Evolutionary conservation across 2,329 filamentous ascomycete genomes (phyloP).

Genomic region (Cladosporium sp.): DNA sequence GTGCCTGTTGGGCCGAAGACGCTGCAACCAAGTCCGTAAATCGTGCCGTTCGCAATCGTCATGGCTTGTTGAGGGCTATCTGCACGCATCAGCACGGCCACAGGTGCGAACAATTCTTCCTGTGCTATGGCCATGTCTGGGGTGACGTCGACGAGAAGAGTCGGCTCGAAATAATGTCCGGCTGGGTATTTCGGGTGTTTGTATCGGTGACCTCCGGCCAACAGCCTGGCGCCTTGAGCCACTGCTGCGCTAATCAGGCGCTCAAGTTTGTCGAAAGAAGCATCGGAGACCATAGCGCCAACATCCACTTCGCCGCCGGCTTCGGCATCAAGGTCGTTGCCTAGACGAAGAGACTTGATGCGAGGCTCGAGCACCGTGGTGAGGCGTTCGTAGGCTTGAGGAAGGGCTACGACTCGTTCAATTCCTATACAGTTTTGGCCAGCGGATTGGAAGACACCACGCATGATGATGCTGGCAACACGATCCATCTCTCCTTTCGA

Average conservation of each 20-base stretch:
- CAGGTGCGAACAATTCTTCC: conserved; percentile 86
- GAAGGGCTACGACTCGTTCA: conserved; percentile 81
- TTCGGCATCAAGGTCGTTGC: conserved; percentile 59
- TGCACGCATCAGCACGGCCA: conserved; percentile 81
- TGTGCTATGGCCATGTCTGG: conserved; percentile 80
- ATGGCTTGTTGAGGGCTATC: conserved; percentile 64
- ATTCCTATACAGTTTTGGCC: conserved; percentile 98
- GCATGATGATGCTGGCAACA: conserved; percentile 77
- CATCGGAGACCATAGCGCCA: conserved; percentile 82
- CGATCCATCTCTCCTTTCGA: conserved; percentile 59
- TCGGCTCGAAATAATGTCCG: conserved; percentile 91
- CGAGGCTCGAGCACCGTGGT: conserved; percentile 67
- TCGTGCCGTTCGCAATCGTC: conserved; percentile 72
- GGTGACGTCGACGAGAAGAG: conserved; percentile 85
- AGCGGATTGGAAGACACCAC: conserved; percentile 89
- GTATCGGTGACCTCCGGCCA: conserved; percentile 72
- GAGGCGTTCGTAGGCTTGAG: conserved; percentile 70
- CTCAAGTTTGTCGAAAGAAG: conserved; percentile 72
- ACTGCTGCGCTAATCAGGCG: conserved; percentile 73
- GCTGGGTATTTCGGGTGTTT: conserved; percentile 67
- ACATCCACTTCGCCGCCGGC: conserved; percentile 59
- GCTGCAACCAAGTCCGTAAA: conserved; percentile 81
- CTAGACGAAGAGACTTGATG: conserved; percentile 70
- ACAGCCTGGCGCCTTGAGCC: conserved; percentile 69
- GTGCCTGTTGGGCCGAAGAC: conserved; percentile 65